These are phyloP conservation scores for Tricholoma flavovirens DNA, from an alignment of 768 basidiomycete species.

Conservation along the genomic window DNA sequence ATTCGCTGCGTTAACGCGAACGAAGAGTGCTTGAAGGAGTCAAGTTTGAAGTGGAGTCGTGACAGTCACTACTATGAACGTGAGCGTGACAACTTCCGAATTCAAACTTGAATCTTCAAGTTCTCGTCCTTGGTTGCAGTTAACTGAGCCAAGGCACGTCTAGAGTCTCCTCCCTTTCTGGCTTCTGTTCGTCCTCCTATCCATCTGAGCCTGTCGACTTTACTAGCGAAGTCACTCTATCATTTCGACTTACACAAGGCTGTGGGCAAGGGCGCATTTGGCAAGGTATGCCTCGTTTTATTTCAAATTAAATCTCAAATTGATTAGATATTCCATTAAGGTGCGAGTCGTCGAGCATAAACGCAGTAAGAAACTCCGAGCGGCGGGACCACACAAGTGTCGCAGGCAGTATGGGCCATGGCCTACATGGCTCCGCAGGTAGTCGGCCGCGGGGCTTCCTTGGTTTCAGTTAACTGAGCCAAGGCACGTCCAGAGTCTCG, in stretches of 20 bases:
- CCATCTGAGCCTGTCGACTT: constrained; percentile 70
- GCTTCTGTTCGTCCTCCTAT: not conserved
- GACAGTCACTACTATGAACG: not conserved
- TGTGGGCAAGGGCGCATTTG: constrained; percentile 97
- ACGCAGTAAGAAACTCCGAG: constrained; percentile 85
- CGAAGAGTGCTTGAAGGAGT: not conserved
- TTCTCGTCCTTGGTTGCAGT: not conserved
- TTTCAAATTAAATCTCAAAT: not conserved
- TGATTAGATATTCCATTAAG: constrained; percentile 33
- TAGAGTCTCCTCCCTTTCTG: not conserved
- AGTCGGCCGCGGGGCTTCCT: constrained; percentile 64
- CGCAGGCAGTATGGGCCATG: constrained; percentile 97
- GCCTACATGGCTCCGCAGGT: constrained; percentile 99
- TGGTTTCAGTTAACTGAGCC: not conserved
- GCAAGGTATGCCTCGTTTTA: constrained; percentile 70
- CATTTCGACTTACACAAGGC: constrained; percentile 96
- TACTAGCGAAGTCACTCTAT: constrained; percentile 79
- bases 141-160: not conserved
- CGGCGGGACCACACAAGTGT: constrained; percentile 85
- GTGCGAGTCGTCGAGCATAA: constrained; percentile 98
- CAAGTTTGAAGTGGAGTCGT: not conserved
- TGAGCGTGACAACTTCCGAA: not conserved
- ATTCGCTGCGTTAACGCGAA: not conserved
- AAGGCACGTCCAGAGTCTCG: not conserved
- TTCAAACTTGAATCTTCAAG: not conserved